Evolutionary conservation across 2,329 filamentous ascomycete genomes (phyloP), one percentile per base, ranked within the genome.

Genomic region (Madurella mycetomatis): DNA sequence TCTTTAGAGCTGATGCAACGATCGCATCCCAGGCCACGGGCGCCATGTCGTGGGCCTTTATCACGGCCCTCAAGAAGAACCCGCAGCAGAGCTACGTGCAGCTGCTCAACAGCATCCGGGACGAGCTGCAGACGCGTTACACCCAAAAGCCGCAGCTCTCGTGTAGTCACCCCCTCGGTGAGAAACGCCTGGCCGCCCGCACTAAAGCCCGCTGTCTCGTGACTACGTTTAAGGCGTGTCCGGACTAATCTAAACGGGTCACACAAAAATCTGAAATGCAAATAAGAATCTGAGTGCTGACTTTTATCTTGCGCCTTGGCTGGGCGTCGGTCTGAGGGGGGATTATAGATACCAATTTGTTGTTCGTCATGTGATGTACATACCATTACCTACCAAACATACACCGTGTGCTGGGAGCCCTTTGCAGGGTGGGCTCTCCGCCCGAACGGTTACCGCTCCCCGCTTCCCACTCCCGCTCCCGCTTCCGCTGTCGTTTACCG

Each of bases 21-120:
- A 96, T 97, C 64, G 84, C 81, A 37, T 87, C 91, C 49, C 83
- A 96, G 73, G 92, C 94, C 30, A 97, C 94, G 0, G 94, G 94
- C 49, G 94, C 94, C 67, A 97, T 99, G 94, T 96, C 91, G 1
- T 97, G 89, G 85, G 94, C 94, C 9, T 99, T 99, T 70, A 92
- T 99, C 69, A 87, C 80, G 5, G 87, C 92, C 42, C 81, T 99
- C 62, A 92, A 90, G 76, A 96, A 96, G 81, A 95, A 97, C 70
- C 92, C 92, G 0, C 91, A 96, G 68, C 94, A 99, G 77, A 96
- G 91, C 76, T 99, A 99, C 67, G 92, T 99, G 49, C 88, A 96
- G 75, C 77, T 99, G 58, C 81, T 99, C 65, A 97, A 96, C 78
- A 96, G 87, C 72, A 96, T 99, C 66, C 88, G 94, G 59, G 92